Evolutionary conservation across 208 protist species (phyloP).

Genomic region (Acanthamoeba lenticulata): DNA sequence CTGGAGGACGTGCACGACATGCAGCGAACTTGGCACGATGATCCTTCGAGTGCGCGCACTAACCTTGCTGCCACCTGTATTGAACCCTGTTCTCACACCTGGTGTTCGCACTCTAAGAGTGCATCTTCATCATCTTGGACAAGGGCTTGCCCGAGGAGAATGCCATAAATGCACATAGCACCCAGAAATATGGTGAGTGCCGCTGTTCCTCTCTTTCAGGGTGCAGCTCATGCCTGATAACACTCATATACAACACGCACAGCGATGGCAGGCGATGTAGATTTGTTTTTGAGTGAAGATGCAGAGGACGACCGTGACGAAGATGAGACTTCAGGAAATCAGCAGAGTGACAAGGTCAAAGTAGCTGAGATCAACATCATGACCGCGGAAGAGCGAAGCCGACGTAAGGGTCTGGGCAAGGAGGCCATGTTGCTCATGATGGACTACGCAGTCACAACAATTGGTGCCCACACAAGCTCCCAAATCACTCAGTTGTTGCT

Average conservation of each 20-base stretch:
- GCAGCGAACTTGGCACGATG: conserved; percentile 37
- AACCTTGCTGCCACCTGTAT: neutral
- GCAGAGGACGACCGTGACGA: conserved; percentile 44
- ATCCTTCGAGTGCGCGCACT: neutral
- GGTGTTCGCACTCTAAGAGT: neutral
- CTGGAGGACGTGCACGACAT: conserved; percentile 57
- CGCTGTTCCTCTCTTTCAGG: neutral
- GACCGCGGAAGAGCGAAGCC: conserved; percentile 54
- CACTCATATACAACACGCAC: neutral
- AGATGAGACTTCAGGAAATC: too few species aligned
- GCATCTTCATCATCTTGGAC: conserved; percentile 63
- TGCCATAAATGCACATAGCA: neutral
- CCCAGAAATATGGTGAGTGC: conserved; percentile 48
- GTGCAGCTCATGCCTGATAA: neutral
- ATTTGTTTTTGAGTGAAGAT: conserved; percentile 51
- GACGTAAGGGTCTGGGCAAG: conserved; percentile 45
- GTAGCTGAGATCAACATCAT: conserved; percentile 67
- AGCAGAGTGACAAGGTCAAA: too few species aligned
- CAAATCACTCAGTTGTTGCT: neutral
- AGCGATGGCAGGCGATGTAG: conserved; percentile 66
- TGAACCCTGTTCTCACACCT: neutral
- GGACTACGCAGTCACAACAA: neutral
- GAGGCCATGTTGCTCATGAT: conserved; percentile 46
- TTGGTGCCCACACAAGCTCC: neutral
- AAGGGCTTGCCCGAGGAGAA: conserved; percentile 54